Evolutionary conservation across 495 filamentous ascomycete species (phyloP).

Genomic region (Talaromyces trachyspermus): DNA sequence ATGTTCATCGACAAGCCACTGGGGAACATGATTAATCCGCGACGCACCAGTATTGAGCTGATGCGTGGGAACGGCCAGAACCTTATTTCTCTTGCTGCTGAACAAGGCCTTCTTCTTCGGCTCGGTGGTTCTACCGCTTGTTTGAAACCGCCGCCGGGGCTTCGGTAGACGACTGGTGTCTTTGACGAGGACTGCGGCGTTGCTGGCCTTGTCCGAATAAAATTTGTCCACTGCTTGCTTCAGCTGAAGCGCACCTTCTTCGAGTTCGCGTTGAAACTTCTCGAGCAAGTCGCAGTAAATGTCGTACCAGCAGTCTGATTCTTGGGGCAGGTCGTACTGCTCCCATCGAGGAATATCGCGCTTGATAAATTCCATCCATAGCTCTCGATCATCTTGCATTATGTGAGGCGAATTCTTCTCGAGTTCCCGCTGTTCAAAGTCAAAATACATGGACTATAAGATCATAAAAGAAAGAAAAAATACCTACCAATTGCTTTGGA

Average conservation of each 20-base stretch:
- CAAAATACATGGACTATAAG: background rate
- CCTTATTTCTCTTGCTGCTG: slow-evolving; percentile 26
- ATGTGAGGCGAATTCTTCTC: slow-evolving; percentile 64
- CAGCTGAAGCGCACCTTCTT: slow-evolving; percentile 41
- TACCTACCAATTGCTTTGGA: slow-evolving; percentile 55
- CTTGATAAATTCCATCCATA: slow-evolving; percentile 63
- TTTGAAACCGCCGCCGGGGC: slow-evolving; percentile 16
- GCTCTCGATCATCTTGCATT: slow-evolving; percentile 47
- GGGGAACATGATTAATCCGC: slow-evolving; percentile 33
- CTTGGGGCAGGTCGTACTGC: slow-evolving; percentile 45
- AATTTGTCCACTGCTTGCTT: slow-evolving; percentile 43
- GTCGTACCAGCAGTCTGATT: slow-evolving; percentile 55
- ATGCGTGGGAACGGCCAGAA: slow-evolving; percentile 32
- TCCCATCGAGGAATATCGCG: slow-evolving; percentile 59
- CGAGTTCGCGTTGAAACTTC: slow-evolving; percentile 37
- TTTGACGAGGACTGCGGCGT: slow-evolving; percentile 39
- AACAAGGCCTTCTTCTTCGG: slow-evolving; percentile 33
- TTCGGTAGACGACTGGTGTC: slow-evolving; percentile 21
- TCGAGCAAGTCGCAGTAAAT: slow-evolving; percentile 48
- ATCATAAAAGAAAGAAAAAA: background rate
- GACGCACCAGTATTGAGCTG: slow-evolving; percentile 30
- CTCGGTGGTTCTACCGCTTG: slow-evolving; percentile 11
- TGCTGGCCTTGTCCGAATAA: slow-evolving; percentile 38
- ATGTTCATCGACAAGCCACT: slow-evolving; percentile 36
- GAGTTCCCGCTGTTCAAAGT: slow-evolving; percentile 39